These are phyloP conservation scores for Arbutus unedo DNA, from an alignment of 148 eudicot species.

Conservation along the genomic window DNA sequence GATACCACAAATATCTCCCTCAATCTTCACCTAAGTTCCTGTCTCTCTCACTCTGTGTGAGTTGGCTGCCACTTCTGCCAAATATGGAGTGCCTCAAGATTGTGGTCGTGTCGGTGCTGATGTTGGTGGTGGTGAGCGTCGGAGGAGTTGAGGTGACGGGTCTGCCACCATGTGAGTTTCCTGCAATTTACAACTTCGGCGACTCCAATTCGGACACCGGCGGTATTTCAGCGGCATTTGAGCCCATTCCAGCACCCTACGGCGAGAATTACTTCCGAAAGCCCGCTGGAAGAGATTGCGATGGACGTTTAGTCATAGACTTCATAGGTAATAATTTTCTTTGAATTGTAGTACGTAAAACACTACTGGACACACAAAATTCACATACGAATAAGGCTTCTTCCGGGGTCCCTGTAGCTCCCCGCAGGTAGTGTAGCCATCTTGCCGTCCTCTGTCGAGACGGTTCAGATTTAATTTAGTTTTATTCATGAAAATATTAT, in stretches of 20 bases:
- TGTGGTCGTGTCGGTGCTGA: background rate
- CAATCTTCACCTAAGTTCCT: background rate
- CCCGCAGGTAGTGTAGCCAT: too few relatives aligned
- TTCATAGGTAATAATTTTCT: conserved; percentile 31
- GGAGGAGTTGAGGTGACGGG: conserved; percentile 11
- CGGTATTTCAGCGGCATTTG: conserved; percentile 36
- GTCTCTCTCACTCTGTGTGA: background rate
- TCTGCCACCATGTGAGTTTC: conserved; percentile 27
- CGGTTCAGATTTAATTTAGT: too few relatives aligned
- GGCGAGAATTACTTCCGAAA: conserved; percentile 34
- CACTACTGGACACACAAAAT: background rate
- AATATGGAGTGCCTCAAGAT: background rate
- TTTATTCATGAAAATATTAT: too few relatives aligned
- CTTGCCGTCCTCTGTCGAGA: too few relatives aligned
- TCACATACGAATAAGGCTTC: background rate
- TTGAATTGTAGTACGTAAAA: background rate
- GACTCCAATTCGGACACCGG: conserved; percentile 55
- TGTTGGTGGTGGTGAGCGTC: background rate
- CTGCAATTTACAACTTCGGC: conserved; percentile 49
- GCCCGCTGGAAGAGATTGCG: conserved; percentile 38
- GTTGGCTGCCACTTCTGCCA: background rate
- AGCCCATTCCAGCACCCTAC: conserved; percentile 26
- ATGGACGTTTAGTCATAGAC: conserved; percentile 47
- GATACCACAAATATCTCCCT: background rate
- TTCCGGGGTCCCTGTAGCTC: too few relatives aligned